Percentiles rank a stretch among this genome's conserved stretches.
Evolutionary conservation across 306 rosid species (phyloP).

Genomic region (Boehmeria nivea): DNA sequence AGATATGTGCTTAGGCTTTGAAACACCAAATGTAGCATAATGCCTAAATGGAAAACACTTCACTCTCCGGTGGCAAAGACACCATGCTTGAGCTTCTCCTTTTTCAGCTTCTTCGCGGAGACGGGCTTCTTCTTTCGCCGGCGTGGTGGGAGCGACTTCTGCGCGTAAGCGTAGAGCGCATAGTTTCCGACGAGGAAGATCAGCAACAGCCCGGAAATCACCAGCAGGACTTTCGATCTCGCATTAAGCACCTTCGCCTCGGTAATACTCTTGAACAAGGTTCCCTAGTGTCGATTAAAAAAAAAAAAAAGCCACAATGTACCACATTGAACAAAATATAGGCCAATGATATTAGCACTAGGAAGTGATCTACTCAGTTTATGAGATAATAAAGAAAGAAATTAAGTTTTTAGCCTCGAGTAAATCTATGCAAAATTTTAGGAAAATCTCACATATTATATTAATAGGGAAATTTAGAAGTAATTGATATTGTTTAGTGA

Average conservation of each 20-base stretch:
- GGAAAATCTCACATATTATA: too few species aligned
- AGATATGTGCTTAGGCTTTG: too few species aligned
- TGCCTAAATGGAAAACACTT: background rate
- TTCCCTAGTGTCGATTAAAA: background rate
- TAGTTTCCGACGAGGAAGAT: conserved; percentile 68
- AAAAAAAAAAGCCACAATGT: too few species aligned
- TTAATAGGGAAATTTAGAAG: too few species aligned
- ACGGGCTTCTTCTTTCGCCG: conserved; percentile 63
- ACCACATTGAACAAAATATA: too few species aligned
- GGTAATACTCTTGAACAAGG: conserved; percentile 26
- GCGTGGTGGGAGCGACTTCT: conserved; percentile 57
- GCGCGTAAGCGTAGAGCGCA: conserved; percentile 69
- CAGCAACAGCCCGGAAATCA: conserved; percentile 61
- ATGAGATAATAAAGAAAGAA: too few species aligned
- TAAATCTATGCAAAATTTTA: too few species aligned
- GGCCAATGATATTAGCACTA: too few species aligned
- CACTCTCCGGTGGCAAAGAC: conserved; percentile 91
- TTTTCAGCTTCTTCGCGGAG: conserved; percentile 88
- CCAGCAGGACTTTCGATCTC: conserved; percentile 60
- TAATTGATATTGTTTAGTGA: too few species aligned
- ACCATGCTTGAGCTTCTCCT: conserved; percentile 85
- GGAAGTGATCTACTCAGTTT: too few species aligned
- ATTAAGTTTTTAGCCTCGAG: too few species aligned
- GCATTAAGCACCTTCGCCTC: conserved; percentile 61
- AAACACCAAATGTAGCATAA: too few species aligned